These are phyloP conservation scores for Gossypioides kirkii DNA, from an alignment of 345 rosid species.

Conservation along the genomic window DNA sequence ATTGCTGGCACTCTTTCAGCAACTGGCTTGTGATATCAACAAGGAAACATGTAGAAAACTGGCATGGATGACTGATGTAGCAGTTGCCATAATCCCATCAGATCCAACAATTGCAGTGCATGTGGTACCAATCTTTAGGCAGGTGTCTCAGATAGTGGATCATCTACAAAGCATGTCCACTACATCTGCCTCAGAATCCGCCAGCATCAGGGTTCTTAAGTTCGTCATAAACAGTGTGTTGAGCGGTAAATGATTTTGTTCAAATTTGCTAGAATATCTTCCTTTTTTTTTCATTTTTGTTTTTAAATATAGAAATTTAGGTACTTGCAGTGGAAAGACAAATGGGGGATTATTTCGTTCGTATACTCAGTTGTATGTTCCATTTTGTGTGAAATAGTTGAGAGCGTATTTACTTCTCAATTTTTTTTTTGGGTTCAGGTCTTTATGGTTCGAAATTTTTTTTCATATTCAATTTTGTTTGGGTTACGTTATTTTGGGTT, in stretches of 20 bases:
- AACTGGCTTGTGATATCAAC: conserved; percentile 55
- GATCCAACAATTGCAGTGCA: conserved; percentile 57
- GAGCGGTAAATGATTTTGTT: conserved; percentile 45
- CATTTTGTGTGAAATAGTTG: conserved; percentile 24
- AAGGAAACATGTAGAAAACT: conserved; percentile 49
- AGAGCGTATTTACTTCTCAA: not conserved
- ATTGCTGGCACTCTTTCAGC: conserved; percentile 72
- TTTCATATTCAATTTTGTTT: not conserved
- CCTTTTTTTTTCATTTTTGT: conserved; percentile 7
- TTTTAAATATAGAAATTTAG: conserved; percentile 29
- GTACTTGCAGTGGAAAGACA: conserved; percentile 12
- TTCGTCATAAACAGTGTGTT: conserved; percentile 51
- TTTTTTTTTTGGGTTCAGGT: not conserved
- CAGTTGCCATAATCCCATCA: conserved; percentile 47
- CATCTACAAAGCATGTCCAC: conserved; percentile 43
- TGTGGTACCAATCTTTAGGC: conserved; percentile 53
- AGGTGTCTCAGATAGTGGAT: conserved; percentile 56
- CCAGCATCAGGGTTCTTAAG: conserved; percentile 50
- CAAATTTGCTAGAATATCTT: conserved; percentile 24
- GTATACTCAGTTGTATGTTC: conserved; percentile 13
- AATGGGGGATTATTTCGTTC: not conserved
- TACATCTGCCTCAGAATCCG: conserved; percentile 33
- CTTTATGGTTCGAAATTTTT: not conserved
- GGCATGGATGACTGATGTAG: conserved; percentile 68
- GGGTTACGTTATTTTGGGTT: not conserved